Evolutionary conservation across 306 rosid genomes (phyloP).

Genomic region (Hylodesmum podocarpum): DNA sequence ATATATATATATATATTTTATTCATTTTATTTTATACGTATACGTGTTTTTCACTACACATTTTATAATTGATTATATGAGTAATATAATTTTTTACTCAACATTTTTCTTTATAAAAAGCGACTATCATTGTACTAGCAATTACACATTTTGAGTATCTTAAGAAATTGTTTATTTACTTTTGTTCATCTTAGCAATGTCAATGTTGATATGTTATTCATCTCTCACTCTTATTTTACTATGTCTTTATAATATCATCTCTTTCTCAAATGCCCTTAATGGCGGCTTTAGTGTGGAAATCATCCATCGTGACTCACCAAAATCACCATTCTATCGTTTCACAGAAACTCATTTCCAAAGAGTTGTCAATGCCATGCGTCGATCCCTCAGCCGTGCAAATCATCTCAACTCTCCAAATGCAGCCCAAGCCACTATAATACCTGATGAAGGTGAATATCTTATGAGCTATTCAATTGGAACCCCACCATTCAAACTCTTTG

Average conservation of each 20-base stretch:
- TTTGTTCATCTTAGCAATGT: background rate
- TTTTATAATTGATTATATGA: too few relatives aligned
- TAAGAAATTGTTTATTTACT: background rate
- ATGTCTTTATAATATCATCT: background rate
- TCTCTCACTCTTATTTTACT: background rate
- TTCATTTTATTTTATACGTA: too few relatives aligned
- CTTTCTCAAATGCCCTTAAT: background rate
- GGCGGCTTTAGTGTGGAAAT: slow-evolving; percentile 38
- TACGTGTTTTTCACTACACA: too few relatives aligned
- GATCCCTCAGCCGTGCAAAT: slow-evolving; percentile 31
- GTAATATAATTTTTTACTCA: too few relatives aligned
- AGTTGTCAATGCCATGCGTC: slow-evolving; percentile 31
- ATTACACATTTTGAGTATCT: background rate
- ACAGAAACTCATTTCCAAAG: slow-evolving; percentile 28
- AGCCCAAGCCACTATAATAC: background rate
- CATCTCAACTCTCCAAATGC: background rate
- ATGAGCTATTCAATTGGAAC: slow-evolving; percentile 23
- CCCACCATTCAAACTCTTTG: background rate
- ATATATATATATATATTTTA: too few relatives aligned
- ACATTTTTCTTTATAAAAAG: too few relatives aligned
- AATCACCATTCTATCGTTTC: slow-evolving; percentile 45
- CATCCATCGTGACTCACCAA: slow-evolving; percentile 54
- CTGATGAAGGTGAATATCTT: slow-evolving; percentile 36
- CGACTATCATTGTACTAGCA: background rate
- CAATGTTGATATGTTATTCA: background rate